Conservation (phyloP, 768 basidiomycete species). For the Kwoniella heveanensis region DNA sequence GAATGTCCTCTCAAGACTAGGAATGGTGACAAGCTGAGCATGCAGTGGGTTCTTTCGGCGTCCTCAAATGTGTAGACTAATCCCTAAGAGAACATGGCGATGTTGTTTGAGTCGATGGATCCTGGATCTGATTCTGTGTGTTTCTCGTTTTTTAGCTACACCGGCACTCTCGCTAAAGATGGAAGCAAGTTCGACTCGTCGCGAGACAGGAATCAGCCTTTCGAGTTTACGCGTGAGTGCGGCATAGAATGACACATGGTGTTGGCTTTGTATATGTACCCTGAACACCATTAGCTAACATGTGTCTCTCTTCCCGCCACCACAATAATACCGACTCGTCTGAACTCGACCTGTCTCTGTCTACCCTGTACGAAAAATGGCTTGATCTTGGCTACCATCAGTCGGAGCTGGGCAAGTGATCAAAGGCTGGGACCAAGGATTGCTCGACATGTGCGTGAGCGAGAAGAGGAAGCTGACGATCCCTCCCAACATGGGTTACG, state of each 20-base stretch:
- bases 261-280: too few relatives aligned
- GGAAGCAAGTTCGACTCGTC: constrained; percentile 91
- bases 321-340: too few relatives aligned
- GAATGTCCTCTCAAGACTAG: constrained; percentile 51
- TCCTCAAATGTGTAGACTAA: too few relatives aligned
- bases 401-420: constrained; percentile 57
- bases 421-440: constrained; percentile 57
- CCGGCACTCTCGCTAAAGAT: constrained; percentile 73
- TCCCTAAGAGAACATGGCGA: too few relatives aligned
- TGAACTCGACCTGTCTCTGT: too few relatives aligned
- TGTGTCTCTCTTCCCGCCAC: too few relatives aligned
- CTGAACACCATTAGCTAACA: too few relatives aligned
- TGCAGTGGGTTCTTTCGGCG: constrained; percentile 50
- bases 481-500: constrained; percentile 76
- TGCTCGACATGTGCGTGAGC: constrained; percentile 72
- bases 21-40: constrained; percentile 53
- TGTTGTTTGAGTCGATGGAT: too few relatives aligned
- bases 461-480: constrained; percentile 91
- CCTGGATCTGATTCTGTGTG: not conserved
- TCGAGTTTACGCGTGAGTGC: constrained; percentile 69
- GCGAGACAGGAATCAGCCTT: constrained; percentile 71
- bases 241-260: too few relatives aligned
- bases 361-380: too few relatives aligned
- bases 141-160: constrained; percentile 59
- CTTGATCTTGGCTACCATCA: too few relatives aligned